Base-by-base conservation (phyloP, 306 rosid species). In the Inga laurina region DNA sequence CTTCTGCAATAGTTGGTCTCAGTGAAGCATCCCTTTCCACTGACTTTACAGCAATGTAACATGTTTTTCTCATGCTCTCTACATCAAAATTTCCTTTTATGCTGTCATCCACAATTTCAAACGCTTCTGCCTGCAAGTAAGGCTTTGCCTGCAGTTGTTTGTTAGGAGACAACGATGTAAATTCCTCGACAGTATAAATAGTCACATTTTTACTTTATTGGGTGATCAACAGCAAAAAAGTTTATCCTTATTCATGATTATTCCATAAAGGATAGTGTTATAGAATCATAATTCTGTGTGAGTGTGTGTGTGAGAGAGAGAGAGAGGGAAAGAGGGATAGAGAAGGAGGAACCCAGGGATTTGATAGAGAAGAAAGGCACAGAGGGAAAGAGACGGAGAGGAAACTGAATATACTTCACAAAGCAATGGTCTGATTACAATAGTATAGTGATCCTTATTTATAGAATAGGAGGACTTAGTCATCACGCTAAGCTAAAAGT, bases 91-190 rank as follows among this genome's bases (percentile, higher is more conserved):
- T 88, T 82, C 88, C 94, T 66, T 79, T 79, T 66, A 95, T 74
- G 82, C 87, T 90, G 22, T 90, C 94, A 82, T 95, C 98, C 78
- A 93, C 98, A 34, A 93, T 89, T 88, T 95, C 96, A 56, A 77
- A 92, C 68, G 93, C 97, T 46, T 93, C 96, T n/a, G 98, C 98
- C 79, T 95, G 98, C 62, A 95, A 90, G 88, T 93, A 90, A 0
- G 98, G 98, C 82, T 92, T 93, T 76, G 98, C 98, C 98, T 95
- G 91, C 87, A 84, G 10, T 79, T 66, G 75, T 64, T 10, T 72
- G 56, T 72, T 68, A 48, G 34, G 34, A 61, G 76, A 35, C 4
- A 67, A 24, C 15, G n/a, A 30, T 2, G 9, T 37, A 34, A 77
- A 67, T 43, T 16, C 44, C 74, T 46, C 48, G 22, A 41, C 43